phyloP scores from a whole-genome alignment of 1,284 basidiomycete species.

The Ustilago sp. region DNA sequence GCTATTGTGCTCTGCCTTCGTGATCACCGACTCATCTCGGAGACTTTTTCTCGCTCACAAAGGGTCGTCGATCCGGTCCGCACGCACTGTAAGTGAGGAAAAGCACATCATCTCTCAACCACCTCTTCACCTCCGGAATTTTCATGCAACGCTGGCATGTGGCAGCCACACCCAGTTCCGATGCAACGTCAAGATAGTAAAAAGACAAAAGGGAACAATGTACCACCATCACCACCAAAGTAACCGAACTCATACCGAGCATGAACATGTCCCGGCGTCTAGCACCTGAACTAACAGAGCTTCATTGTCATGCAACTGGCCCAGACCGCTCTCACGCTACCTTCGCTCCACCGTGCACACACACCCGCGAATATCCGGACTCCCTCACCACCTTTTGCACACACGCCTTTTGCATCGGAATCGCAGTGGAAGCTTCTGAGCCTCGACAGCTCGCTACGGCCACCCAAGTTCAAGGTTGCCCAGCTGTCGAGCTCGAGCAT shows the following conservation, averaged over 20 bases:
- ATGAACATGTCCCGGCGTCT: slow-evolving; percentile 14
- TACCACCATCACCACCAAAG: neutral
- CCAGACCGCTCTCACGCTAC: neutral
- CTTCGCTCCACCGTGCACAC: neutral
- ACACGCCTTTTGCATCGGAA: neutral
- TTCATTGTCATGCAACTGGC: slow-evolving; percentile 2
- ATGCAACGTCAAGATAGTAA: neutral
- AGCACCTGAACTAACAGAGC: neutral
- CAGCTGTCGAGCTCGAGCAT: neutral
- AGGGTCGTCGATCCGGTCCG: slow-evolving; percentile 2
- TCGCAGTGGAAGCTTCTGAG: neutral
- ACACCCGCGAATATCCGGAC: neutral
- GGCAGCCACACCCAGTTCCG: neutral
- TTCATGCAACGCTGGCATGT: neutral
- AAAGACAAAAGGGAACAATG: neutral
- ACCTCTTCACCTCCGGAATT: neutral
- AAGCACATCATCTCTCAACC: neutral
- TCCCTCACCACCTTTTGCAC: neutral
- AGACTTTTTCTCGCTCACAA: neutral
- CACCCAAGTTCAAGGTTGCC: neutral
- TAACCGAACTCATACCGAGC: slow-evolving; percentile 32
- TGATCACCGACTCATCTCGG: neutral
- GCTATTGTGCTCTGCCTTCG: neutral
- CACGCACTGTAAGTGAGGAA: neutral
- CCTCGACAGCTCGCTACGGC: neutral